These are phyloP conservation scores for Hyaloperonospora arabidopsidis DNA, from an alignment of 352 stramenopile species.

Conservation along the genomic window DNA sequence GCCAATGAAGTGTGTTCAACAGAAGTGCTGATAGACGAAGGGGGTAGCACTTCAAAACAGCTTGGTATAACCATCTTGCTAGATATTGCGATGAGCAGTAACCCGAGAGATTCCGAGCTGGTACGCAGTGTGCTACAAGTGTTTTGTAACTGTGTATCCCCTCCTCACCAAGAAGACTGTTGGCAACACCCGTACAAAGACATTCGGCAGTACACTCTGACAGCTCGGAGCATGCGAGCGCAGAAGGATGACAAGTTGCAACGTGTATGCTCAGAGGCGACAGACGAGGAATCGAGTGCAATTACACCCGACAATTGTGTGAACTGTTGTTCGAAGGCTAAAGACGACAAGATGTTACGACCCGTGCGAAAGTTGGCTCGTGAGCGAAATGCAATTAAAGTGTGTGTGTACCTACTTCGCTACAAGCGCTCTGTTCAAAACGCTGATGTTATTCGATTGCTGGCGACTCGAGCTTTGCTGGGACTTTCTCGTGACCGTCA, in stretches of 20 bases:
- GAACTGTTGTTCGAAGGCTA: constrained; percentile 49
- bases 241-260: constrained; percentile 30
- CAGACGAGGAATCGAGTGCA: constrained; percentile 5
- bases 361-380: constrained; percentile 65
- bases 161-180: constrained; percentile 67
- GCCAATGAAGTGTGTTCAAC: constrained; percentile 71
- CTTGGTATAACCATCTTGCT: constrained; percentile 65
- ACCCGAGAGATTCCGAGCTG: constrained; percentile 60
- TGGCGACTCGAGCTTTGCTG: constrained; percentile 73
- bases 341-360: constrained; percentile 58
- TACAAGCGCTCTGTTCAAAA: constrained; percentile 85
- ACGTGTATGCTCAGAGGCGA: constrained; percentile 7
- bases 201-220: constrained; percentile 72
- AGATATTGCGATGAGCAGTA: constrained; percentile 69
- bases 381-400: constrained; percentile 81
- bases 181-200: constrained; percentile 83
- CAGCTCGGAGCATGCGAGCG: constrained; percentile 57
- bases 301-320: constrained; percentile 10
- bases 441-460: constrained; percentile 75
- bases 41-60: constrained; percentile 25
- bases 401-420: constrained; percentile 78
- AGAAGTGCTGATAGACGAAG: constrained; percentile 52
- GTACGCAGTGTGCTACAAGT: constrained; percentile 66
- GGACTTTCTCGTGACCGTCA: constrained; percentile 80
- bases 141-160: constrained; percentile 79